These are phyloP conservation scores for Ustilago trichophora DNA, from an alignment of 1,284 basidiomycete genomes.

Conservation along the genomic window DNA sequence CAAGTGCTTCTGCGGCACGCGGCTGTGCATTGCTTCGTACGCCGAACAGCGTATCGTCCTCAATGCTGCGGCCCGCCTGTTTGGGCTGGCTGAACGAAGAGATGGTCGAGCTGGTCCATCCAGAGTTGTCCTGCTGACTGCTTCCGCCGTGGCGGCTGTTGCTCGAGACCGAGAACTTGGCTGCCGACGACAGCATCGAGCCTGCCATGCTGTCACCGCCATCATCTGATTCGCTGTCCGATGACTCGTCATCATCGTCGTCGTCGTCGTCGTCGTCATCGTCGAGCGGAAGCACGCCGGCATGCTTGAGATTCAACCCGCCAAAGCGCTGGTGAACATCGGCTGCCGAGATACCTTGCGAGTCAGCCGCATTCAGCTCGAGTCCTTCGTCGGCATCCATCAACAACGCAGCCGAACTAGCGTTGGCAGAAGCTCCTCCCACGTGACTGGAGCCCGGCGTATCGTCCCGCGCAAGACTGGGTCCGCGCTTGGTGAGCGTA, in stretches of 20 bases:
- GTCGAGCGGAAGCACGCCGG: constrained; percentile 18
- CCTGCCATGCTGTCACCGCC: constrained; percentile 29
- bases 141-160: constrained; percentile 35
- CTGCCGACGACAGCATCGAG: constrained; percentile 37
- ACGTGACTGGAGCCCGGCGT: constrained; percentile 24
- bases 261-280: constrained; percentile 45
- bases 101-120: constrained; percentile 48
- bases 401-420: constrained; percentile 48
- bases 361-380: constrained; percentile 19
- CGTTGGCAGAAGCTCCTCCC: constrained; percentile 17
- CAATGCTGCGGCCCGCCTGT: constrained; percentile 47
- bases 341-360: constrained; percentile 7
- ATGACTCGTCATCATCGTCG: constrained; percentile 38
- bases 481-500: constrained; percentile 52
- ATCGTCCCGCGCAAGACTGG: constrained; percentile 14
- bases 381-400: constrained; percentile 57
- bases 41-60: constrained; percentile 64
- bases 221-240: constrained; percentile 40
- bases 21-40: constrained; percentile 39
- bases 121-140: constrained; percentile 37
- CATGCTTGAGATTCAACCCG: constrained; percentile 16
- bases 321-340: constrained; percentile 25
- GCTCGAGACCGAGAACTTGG: constrained; percentile 43
- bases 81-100: constrained; percentile 47
- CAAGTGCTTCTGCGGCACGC: constrained; percentile 7